A percentile compares a stretch with the other conserved stretches of the same genome.
Evolutionary conservation across 345 rosid genomes (phyloP).

Genomic region (Lagerstroemia speciosa): DNA sequence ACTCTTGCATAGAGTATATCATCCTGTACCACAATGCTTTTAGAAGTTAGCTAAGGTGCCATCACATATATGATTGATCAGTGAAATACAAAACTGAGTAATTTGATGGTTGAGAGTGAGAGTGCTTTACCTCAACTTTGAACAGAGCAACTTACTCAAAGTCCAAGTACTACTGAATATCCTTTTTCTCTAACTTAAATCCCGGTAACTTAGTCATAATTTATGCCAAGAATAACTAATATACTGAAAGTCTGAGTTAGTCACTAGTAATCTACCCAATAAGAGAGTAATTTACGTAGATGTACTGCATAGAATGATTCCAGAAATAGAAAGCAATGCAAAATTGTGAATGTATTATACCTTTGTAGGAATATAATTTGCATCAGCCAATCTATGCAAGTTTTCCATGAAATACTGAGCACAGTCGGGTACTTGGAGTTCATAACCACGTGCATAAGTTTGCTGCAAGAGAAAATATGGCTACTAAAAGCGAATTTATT

Average conservation of each 20-base stretch:
- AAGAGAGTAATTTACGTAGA: too few relatives aligned
- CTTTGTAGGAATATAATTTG: slow-evolving; percentile 87
- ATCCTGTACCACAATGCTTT: slow-evolving; percentile 48
- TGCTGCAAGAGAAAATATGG: slow-evolving; percentile 35
- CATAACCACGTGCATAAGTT: slow-evolving; percentile 70
- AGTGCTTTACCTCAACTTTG: not conserved
- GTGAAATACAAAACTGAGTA: not conserved
- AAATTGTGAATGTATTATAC: slow-evolving; percentile 23
- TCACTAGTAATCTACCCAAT: too few relatives aligned
- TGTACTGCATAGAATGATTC: not conserved
- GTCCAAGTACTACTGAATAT: too few relatives aligned
- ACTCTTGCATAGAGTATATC: slow-evolving; percentile 95
- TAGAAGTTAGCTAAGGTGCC: too few relatives aligned
- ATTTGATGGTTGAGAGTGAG: not conserved
- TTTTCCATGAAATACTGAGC: slow-evolving; percentile 86
- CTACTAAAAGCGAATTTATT: not conserved
- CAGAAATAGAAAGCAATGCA: not conserved
- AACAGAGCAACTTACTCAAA: too few relatives aligned
- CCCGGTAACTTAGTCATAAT: too few relatives aligned
- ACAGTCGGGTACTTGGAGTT: slow-evolving; percentile 97
- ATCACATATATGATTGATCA: not conserved
- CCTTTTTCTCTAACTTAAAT: too few relatives aligned
- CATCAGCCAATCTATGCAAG: slow-evolving; percentile 65
- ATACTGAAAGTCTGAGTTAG: too few relatives aligned
- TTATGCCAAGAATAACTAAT: too few relatives aligned